phyloP scores from a whole-genome alignment of 1,284 basidiomycete species.

The Somion occarium region DNA sequence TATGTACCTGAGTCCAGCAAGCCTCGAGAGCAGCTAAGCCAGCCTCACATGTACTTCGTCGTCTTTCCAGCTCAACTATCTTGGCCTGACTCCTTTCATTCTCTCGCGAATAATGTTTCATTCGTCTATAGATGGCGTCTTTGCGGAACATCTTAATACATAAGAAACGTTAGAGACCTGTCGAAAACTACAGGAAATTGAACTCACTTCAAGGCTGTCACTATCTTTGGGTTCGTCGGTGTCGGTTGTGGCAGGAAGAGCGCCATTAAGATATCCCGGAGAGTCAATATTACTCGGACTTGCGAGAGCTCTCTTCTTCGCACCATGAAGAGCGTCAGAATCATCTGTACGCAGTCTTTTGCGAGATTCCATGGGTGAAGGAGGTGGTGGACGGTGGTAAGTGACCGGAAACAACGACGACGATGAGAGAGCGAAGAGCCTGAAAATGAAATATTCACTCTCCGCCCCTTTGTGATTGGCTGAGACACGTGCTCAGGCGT shows the following conservation, averaged over 20 bases:
- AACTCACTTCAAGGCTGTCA: conserved; percentile 65
- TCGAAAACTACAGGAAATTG: conserved; percentile 1
- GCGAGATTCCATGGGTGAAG: conserved; percentile 47
- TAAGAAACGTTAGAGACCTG: not conserved
- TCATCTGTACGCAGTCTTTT: conserved; percentile 61
- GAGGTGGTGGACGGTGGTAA: not conserved
- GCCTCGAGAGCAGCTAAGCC: conserved; percentile 78
- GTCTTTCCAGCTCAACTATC: conserved; percentile 70
- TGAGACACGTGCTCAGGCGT: no score
- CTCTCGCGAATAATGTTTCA: conserved; percentile 87
- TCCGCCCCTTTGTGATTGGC: not conserved
- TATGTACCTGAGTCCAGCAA: conserved; percentile 84
- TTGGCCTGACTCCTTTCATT: conserved; percentile 64
- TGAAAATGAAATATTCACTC: conserved; percentile 2
- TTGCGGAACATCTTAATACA: conserved; percentile 50
- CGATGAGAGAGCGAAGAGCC: not conserved
- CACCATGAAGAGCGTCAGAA: conserved; percentile 37
- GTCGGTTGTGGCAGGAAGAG: conserved; percentile 26
- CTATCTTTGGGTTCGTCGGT: conserved; percentile 52
- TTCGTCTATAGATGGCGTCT: conserved; percentile 88
- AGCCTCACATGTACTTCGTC: conserved; percentile 72
- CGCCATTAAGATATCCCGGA: conserved; percentile 56
- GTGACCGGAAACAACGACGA: not conserved
- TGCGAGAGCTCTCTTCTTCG: conserved; percentile 62
- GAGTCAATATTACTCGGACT: conserved; percentile 37